Base-by-base conservation (phyloP, 805 yeast species). In the Spathaspora sp. region DNA sequence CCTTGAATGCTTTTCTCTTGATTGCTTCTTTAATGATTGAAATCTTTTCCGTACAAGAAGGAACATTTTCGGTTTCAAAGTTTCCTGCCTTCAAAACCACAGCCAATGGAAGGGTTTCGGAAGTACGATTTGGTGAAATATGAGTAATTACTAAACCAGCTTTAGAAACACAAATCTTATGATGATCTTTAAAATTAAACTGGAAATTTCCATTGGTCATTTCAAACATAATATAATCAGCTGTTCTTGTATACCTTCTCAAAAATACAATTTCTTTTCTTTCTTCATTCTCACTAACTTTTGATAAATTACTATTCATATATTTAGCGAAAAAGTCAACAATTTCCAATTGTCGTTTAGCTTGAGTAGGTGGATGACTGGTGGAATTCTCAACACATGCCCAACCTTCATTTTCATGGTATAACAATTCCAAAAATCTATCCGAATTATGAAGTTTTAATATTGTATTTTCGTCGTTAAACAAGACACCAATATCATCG, bases 141-240 rank as follows among this genome's bases (percentile, higher is more conserved):
- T 90, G 90, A 26, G 96, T 88, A 17, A 93, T 78, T 44, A 82
- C 82, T 54, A 80, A 77, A 19, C 97, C 97, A 50, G 81, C 76
- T 58, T 85, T 85, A 44, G 92, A 86, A 40, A 93, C 67, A 53
- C 96, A 85, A 50, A 92, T 72, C 70, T 94, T 94, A 69, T 87
- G 92, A 64, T 94, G 99, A 70, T 94, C 98, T 66, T 87, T 87
- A 72, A 94, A 94, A 70, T 94, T 94, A 73, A 92, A 92, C 68
- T 94, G 99, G 68, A 88, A 83, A 42, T 90, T 85, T 18, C 97
- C 97, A 64, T 91, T 89, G 63, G 96, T 89, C 73, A 94, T 72
- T 67, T 90, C 93, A 73, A 94, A 94, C 96, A 92, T 87, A 51
- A 92, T 89, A 65, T 81, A 89, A 55, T 83, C 85, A 45, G 83